phyloP scores from a whole-genome alignment of 2,329 filamentous ascomycete species.

The Gyromitra esculenta region DNA sequence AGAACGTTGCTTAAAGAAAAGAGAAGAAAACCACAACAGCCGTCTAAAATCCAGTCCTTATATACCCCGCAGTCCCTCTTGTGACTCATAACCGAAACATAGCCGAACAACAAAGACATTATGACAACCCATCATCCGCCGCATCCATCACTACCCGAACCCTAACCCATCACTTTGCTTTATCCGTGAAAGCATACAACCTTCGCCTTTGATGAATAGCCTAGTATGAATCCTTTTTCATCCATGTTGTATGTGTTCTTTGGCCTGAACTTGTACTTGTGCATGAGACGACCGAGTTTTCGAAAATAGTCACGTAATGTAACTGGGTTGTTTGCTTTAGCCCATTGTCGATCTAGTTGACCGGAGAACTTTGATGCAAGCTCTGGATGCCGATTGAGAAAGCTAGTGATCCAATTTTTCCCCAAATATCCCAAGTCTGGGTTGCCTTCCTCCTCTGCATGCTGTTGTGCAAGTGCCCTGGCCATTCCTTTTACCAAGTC shows the following conservation, averaged over 20 bases:
- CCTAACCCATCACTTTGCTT: no score
- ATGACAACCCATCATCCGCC: no score
- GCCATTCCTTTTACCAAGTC: not conserved
- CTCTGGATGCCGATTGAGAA: constrained; percentile 22
- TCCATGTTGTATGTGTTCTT: constrained; percentile 45
- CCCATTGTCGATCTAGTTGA: constrained; percentile 20
- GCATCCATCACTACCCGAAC: no score
- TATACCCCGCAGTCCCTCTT: no score
- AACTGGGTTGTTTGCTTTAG: not conserved
- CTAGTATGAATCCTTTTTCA: constrained; percentile 48
- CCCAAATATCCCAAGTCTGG: not conserved
- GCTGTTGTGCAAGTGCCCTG: not conserved
- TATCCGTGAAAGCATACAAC: no score
- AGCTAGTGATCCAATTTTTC: constrained; percentile 28
- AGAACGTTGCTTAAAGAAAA: no score
- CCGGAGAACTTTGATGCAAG: constrained; percentile 21
- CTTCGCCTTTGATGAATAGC: constrained; percentile 11
- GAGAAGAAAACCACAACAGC: no score
- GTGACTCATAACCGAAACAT: no score
- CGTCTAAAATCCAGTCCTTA: no score
- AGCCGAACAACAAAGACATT: no score
- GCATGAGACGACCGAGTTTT: not conserved
- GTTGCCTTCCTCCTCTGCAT: constrained; percentile 5
- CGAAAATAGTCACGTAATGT: constrained; percentile 21
- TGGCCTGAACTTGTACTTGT: not conserved